Evolutionary conservation across 345 rosid genomes (phyloP).

Genomic region (Clausena lansium): DNA sequence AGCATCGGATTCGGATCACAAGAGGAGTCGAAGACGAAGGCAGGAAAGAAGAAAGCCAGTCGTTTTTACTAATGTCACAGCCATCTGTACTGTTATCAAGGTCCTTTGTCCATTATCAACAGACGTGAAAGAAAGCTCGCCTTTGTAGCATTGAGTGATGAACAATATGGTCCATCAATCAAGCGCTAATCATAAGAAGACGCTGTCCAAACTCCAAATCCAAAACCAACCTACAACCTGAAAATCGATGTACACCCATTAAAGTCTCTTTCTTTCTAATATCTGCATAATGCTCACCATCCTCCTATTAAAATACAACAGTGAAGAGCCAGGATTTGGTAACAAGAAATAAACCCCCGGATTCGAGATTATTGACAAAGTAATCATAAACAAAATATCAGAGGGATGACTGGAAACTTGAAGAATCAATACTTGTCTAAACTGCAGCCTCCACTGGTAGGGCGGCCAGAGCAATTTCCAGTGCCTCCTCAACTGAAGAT

Average conservation of each 20-base stretch:
- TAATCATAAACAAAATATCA: not conserved
- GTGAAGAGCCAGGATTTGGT: not conserved
- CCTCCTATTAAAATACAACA: not conserved
- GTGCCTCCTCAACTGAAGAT: constrained; percentile 87
- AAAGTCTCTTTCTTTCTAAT: not conserved
- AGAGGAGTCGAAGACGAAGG: too few relatives aligned
- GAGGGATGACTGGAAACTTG: not conserved
- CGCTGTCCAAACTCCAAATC: not conserved
- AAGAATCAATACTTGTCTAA: constrained; percentile 11
- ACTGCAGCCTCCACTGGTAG: constrained; percentile 30
- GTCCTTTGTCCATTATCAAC: too few relatives aligned
- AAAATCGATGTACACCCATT: not conserved
- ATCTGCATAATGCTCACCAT: not conserved
- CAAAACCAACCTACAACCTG: not conserved
- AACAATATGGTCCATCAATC: not conserved
- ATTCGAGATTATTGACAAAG: constrained; percentile 10
- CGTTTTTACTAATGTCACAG: too few relatives aligned
- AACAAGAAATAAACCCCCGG: not conserved
- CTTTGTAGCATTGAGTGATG: too few relatives aligned
- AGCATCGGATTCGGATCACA: too few relatives aligned
- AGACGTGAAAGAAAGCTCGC: too few relatives aligned
- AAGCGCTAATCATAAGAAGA: not conserved
- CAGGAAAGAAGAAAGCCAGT: too few relatives aligned
- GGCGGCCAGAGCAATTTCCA: constrained; percentile 57
- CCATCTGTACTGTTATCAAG: too few relatives aligned